Evolutionary conservation across 768 basidiomycete genomes (phyloP), one percentile per base, ranked within the genome.

Genomic region (Xerocomellus amylosporus): DNA sequence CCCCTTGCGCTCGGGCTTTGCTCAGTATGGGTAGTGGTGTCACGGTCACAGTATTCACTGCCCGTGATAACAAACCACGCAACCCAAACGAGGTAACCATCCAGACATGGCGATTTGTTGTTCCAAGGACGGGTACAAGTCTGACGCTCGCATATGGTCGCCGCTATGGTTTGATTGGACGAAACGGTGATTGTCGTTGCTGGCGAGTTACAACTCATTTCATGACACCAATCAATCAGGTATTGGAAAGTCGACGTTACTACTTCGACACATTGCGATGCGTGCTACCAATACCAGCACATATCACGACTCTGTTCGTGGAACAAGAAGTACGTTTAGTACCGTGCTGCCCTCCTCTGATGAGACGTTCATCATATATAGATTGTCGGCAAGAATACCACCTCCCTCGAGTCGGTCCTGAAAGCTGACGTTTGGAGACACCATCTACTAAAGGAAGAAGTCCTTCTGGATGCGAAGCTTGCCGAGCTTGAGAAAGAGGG

Each of bases 361-460:
- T 26, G 20, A 42, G 33, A 24, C 1, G 17, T n/a, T 51, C 15
- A 64, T 22, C 26, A 3, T 7, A 8, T 41, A 2, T 38, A 94
- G 90, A 89, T 98, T 61, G 69, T 93, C 51, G 97, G 96, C 30
- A 96, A 98, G 69, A 94, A 95, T 60, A 98, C 94, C 0, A 75
- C 77, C 1, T 97, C 97, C 4, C 78, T 99, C 39, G 90, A 94
- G 20, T 94, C 95, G 1, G 97, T 99, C 20, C 79, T 99, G n/a
- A 93, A 95, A 70, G 97, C 97, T 17, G 97, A 99, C 67, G 97
- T 99, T 33, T 98, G 97, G 93, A 81, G 96, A 68, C 94, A 96
- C 64, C 89, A 92, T 59, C 77, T 98, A 17, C 73, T 97, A 46
- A 88, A 85, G 51, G 93, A 99, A 65, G 95, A 98, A 71, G 73